These are phyloP conservation scores for Gnaphalium uliginosum DNA, from an alignment of 129 eudicot species.

Conservation along the genomic window DNA sequence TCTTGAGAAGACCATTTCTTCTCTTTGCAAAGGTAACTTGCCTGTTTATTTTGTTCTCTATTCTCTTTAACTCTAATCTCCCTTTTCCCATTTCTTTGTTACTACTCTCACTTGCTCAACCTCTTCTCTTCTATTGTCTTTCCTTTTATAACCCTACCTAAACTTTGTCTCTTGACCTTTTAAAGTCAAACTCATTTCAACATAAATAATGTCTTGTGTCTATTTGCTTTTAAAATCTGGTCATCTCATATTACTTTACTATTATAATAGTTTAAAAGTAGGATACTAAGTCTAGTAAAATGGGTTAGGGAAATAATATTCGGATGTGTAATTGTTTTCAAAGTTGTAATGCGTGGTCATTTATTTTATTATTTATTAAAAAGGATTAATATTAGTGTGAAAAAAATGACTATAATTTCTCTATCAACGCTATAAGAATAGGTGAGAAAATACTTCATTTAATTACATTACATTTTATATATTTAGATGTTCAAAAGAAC, in stretches of 20 bases:
- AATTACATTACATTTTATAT: too few relatives aligned
- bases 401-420: too few relatives aligned
- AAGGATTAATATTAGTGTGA: too few relatives aligned
- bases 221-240: neutral
- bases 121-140: slow-evolving; percentile 9
- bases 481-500: too few relatives aligned
- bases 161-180: slow-evolving; percentile 16
- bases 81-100: slow-evolving; percentile 42
- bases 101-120: neutral
- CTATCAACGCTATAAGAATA: too few relatives aligned
- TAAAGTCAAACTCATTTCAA: neutral
- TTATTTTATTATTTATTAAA: too few relatives aligned
- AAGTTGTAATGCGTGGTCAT: too few relatives aligned
- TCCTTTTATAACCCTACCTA: slow-evolving; percentile 29
- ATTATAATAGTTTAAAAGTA: too few relatives aligned
- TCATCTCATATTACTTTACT: neutral
- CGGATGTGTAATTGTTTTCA: too few relatives aligned
- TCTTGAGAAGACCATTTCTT: slow-evolving; percentile 47
- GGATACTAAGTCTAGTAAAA: neutral
- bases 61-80: slow-evolving; percentile 46
- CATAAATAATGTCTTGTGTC: neutral
- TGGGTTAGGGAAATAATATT: neutral
- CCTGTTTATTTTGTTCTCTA: slow-evolving; percentile 51
- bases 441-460: too few relatives aligned
- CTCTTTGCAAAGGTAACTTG: slow-evolving; percentile 50